Evolutionary conservation across 2,329 filamentous ascomycete species (phyloP), one percentile per base, ranked within the genome.

Genomic region (Conoideocrella luteorostrata): DNA sequence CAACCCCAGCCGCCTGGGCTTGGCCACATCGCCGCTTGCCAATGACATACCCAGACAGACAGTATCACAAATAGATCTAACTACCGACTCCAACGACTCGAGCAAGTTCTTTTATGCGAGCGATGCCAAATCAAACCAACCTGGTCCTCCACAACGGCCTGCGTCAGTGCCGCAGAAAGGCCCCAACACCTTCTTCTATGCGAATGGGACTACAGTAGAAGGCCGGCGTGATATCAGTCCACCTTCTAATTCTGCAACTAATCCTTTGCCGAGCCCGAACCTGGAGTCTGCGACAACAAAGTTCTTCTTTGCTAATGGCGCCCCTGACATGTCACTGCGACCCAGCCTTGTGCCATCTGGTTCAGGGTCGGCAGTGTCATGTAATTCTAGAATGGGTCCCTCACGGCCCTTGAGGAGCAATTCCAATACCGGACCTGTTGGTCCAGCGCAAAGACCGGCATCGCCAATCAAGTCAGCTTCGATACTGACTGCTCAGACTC

Each of bases 61-160:
- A 15, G 36, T 49, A 11, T 35, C 51, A 35, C 66, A 41, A 44
- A 51, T 23, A 23, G 57, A 57, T 26, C 46, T 52, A 12, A 29
- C 63, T 41, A 48, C 58, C 41, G 54, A 59, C 17, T 41, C 55
- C 47, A 41, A 51, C 51, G 49, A 58, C 53, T 62, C 55, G 54
- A 51, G 26, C 43, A 91, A 88, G 68, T 97, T 97, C 74, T 96
- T 98, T 62, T 90, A 94, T 61, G 93, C 90, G 22, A 88, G 82
- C 60, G 88, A 95, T 53, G 85, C 77, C 30, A 82, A 77, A 53
- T 64, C 70, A 18, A 51, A 56, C 41, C 57, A 62, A 51, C 61
- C 55, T 41, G 55, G 57, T 40, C 56, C 67, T 22, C 65, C 66
- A 24, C 67, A 66, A 15, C 55, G 65, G 32, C 59, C 62, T 46